Evolutionary conservation across 805 yeast genomes (phyloP).

Genomic region (Grigorovia jiainica): DNA sequence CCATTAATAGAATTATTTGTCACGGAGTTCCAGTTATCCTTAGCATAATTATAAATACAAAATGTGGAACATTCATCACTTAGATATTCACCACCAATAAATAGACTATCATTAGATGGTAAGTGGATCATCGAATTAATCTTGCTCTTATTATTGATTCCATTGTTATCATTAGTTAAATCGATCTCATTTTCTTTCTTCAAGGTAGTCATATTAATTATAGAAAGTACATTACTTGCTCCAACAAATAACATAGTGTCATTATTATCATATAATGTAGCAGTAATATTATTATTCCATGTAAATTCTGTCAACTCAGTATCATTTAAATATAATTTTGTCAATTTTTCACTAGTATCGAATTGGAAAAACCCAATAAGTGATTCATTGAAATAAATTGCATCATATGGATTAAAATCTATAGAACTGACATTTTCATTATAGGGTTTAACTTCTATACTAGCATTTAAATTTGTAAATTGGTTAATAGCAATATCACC

Average conservation of each 20-base stretch:
- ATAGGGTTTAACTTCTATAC: neutral
- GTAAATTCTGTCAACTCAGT: slow-evolving; percentile 5
- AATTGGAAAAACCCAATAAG: neutral
- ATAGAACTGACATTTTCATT: neutral
- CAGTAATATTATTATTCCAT: slow-evolving; percentile 14
- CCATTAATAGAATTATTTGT: slow-evolving; percentile 37
- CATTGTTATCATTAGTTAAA: slow-evolving; percentile 16
- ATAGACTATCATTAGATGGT: slow-evolving; percentile 31
- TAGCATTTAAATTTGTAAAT: neutral
- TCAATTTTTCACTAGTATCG: neutral
- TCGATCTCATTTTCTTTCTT: slow-evolving; percentile 29
- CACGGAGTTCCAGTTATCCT: slow-evolving; percentile 43
- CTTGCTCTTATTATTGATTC: slow-evolving; percentile 25
- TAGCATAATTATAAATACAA: slow-evolving; percentile 53
- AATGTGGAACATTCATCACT: slow-evolving; percentile 52
- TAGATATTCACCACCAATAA: slow-evolving; percentile 67
- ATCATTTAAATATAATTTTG: neutral
- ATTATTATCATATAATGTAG: slow-evolving; percentile 21
- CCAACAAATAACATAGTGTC: slow-evolving; percentile 17
- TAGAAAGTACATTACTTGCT: slow-evolving; percentile 4
- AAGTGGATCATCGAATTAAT: slow-evolving; percentile 33
- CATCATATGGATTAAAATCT: slow-evolving; percentile 21
- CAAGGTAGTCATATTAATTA: slow-evolving; percentile 36
- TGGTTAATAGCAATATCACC: slow-evolving; percentile 22
- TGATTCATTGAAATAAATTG: slow-evolving; percentile 16